Percentiles rank a stretch among this genome's conserved stretches.
Conservation (phyloP, 2,329 filamentous ascomycete species). For the Aspergillus caelatus region DNA sequence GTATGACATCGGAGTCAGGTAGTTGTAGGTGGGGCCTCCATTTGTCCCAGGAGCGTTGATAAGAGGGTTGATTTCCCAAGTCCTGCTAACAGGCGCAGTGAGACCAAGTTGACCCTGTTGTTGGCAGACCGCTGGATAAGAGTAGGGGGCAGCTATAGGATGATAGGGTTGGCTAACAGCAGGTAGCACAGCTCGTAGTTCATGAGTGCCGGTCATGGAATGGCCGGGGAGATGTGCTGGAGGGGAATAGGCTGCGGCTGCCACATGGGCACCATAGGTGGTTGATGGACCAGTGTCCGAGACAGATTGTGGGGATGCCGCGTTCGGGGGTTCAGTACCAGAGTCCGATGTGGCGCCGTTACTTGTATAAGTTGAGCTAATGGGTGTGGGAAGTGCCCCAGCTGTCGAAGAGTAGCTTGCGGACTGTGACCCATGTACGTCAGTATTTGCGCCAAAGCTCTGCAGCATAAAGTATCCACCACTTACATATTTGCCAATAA, state of each 20-base stretch:
- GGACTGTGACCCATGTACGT: slow-evolving; percentile 50
- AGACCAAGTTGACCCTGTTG: slow-evolving; percentile 31
- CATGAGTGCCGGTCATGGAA: slow-evolving; percentile 36
- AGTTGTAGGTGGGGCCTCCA: slow-evolving; percentile 34
- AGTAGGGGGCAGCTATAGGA: slow-evolving; percentile 32
- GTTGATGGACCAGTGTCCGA: slow-evolving; percentile 48
- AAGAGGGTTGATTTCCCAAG: slow-evolving; percentile 43
- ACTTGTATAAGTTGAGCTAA: slow-evolving; percentile 42
- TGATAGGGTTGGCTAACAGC: slow-evolving; percentile 35
- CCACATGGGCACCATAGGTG: slow-evolving; percentile 47
- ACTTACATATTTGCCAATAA: slow-evolving; percentile 92
- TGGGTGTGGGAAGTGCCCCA: slow-evolving; percentile 43
- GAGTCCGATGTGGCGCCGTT: slow-evolving; percentile 51
- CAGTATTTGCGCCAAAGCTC: slow-evolving; percentile 13
- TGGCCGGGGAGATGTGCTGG: slow-evolving; percentile 35
- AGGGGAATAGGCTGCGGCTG: slow-evolving; percentile 49
- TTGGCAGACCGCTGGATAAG: slow-evolving; percentile 37
- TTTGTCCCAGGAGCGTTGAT: slow-evolving; percentile 31
- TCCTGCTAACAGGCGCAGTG: slow-evolving; percentile 35
- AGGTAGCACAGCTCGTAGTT: slow-evolving; percentile 42
- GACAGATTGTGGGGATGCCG: slow-evolving; percentile 53
- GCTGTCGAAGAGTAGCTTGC: slow-evolving; percentile 71
- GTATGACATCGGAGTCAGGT: slow-evolving; percentile 38
- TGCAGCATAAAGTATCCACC: slow-evolving; percentile 1
- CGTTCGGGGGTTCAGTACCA: slow-evolving; percentile 51